These are phyloP conservation scores for Nicotiana attenuata DNA, from an alignment of 257 asterid genomes.

Conservation along the genomic window DNA sequence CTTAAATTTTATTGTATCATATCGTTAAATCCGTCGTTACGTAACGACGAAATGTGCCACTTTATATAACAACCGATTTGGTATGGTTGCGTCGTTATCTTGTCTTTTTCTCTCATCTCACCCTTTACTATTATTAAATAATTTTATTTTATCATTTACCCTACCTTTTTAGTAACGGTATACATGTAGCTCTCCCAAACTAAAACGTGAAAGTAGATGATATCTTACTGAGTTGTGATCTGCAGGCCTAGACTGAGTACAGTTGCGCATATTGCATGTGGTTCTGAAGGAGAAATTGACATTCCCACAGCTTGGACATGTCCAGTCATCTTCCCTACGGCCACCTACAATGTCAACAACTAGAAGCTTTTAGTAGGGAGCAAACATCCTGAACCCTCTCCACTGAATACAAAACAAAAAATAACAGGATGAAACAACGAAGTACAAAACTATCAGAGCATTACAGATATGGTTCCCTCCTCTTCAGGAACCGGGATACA, in stretches of 20 bases:
- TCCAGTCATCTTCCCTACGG: conserved; percentile 97
- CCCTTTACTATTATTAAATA: too few species aligned
- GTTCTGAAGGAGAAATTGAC: conserved; percentile 89
- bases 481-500: background rate
- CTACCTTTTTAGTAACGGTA: background rate
- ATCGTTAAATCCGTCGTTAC: too few species aligned
- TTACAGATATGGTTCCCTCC: background rate
- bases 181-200: background rate
- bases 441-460: background rate
- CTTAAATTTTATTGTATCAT: too few species aligned
- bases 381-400: conserved; percentile 7
- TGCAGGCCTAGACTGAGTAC: conserved; percentile 89
- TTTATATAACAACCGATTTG: too few species aligned
- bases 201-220: background rate
- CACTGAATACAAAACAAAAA: background rate
- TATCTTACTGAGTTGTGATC: conserved; percentile 67
- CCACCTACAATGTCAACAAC: conserved; percentile 47
- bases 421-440: background rate
- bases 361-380: background rate
- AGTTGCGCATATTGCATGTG: conserved; percentile 85
- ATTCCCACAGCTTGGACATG: conserved; percentile 86
- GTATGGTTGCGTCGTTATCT: too few species aligned
- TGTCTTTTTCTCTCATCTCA: too few species aligned
- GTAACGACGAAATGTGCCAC: too few species aligned
- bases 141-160: too few species aligned